Conservation (phyloP, 2,329 filamentous ascomycete species). For the Phialemonium atrogriseum region DNA sequence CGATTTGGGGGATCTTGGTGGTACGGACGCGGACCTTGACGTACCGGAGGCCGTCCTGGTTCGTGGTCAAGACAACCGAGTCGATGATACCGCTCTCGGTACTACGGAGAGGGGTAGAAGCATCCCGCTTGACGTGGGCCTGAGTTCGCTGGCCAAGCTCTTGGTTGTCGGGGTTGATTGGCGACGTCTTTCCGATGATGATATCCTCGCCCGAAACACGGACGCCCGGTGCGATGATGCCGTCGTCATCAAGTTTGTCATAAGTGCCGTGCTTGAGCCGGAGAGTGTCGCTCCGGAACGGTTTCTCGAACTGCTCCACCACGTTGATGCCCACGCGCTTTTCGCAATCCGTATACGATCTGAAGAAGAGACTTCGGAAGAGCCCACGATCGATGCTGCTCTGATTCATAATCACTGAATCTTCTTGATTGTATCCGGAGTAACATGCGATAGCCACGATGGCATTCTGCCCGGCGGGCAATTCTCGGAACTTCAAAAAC, state of each 20-base stretch:
- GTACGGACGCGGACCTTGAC: constrained; percentile 97
- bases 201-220: constrained; percentile 97
- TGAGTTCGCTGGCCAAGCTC: constrained; percentile 89
- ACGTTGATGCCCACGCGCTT: constrained; percentile 92
- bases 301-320: constrained; percentile 93
- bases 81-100: constrained; percentile 97
- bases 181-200: constrained; percentile 97
- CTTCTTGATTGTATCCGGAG: constrained; percentile 99
- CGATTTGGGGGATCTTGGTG: constrained; percentile 96
- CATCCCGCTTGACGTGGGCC: constrained; percentile 86
- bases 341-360: constrained; percentile 93
- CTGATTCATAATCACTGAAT: constrained; percentile 99
- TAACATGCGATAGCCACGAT: constrained; percentile 98
- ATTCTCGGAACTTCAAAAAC: constrained; percentile 93
- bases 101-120: constrained; percentile 86
- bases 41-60: constrained; percentile 87
- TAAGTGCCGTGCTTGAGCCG: constrained; percentile 92
- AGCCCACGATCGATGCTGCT: constrained; percentile 96
- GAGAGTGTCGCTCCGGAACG: constrained; percentile 77
- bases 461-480: constrained; percentile 94
- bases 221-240: constrained; percentile 86
- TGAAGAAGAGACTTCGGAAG: constrained; percentile 96
- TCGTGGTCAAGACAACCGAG: constrained; percentile 87
- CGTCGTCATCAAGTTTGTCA: constrained; percentile 95
- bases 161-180: constrained; percentile 84